phyloP scores from a whole-genome alignment of 805 yeast species.

The Pichia californica region DNA sequence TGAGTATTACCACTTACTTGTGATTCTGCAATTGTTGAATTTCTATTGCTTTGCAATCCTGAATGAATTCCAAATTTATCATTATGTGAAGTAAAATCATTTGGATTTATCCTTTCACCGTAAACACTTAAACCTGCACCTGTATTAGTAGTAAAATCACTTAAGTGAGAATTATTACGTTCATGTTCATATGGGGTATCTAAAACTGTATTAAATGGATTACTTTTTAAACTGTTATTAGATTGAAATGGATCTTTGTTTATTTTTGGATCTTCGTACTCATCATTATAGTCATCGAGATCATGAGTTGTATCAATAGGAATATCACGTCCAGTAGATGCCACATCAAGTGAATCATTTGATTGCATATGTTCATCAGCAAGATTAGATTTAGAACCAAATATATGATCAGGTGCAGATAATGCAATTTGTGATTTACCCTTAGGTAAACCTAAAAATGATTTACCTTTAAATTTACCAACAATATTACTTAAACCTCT shows the following conservation, averaged over 20 bases:
- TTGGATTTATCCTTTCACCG: conserved; percentile 8
- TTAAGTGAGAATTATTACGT: conserved; percentile 4
- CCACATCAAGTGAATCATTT: neutral
- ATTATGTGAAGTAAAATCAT: neutral
- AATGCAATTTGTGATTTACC: conserved; percentile 2
- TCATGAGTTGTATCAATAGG: neutral
- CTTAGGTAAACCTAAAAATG: conserved; percentile 24
- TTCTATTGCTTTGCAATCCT: neutral
- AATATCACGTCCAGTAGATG: neutral
- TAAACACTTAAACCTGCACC: conserved; percentile 7
- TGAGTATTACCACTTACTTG: neutral
- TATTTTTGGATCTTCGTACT: neutral
- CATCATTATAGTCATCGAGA: neutral
- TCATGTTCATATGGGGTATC: neutral
- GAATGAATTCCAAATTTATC: neutral
- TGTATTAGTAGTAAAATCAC: conserved; percentile 5
- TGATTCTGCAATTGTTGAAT: neutral
- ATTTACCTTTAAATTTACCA: conserved; percentile 38
- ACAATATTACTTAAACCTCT: conserved; percentile 27
- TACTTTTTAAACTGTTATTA: neutral
- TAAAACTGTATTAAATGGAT: conserved; percentile 3
- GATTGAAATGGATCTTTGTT: conserved; percentile 2
- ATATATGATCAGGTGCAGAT: neutral
- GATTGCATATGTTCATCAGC: neutral
- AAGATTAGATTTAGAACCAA: neutral